Evolutionary conservation across 345 rosid species (phyloP), one percentile per base, ranked within the genome.

Genomic region (Triadica sebifera): DNA sequence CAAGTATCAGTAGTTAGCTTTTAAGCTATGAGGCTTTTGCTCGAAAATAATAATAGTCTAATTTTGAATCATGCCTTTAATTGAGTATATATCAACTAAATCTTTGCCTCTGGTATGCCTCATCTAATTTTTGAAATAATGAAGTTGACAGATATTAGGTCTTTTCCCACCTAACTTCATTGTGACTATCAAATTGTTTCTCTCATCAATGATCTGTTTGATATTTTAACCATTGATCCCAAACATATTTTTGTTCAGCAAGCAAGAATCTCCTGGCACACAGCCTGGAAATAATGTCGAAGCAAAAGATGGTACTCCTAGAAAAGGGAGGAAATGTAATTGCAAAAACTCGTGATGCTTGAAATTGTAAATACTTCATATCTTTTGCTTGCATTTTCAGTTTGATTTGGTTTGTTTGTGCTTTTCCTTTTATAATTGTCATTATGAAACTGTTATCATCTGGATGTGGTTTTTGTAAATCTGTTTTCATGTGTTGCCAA

Each of bases 341-440:
- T 91, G 98, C 84, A 89, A 87, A 81, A 81, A 80, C 74, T 87
- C 98, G 19, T 84, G 81, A 41, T 93, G 97, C 77, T 85, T 93
- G 90, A 91, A 91, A 80, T 76, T 93, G 98, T 91, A 81, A 89
- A 96, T 69, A 51, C 49, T n/a, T 47, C 10, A 47, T 38, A 12
- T 25, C 38, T 5, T 59, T 39, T 43, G 20, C 37, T 19, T 67
- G 39, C 38, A 45, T 12, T 45, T 65, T 66, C 70, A 52, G 22
- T 47, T 12, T 67, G 56, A 3, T 15, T 43, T 51, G 19, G 15
- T 9, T 45, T 62, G 64, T 19, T 34, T 43, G 58, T 45, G 59
- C 16, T n/a, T 41, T 50, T 4, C 46, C 12, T 3, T 65, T 65
- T 46, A 10, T 66, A 50, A 4, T 22, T 65, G 8, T 29, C 8